Percentiles rank a stretch among this genome's conserved stretches.
These are phyloP conservation scores for Suhomyces vadensis DNA, from an alignment of 805 yeast genomes.

Conservation along the genomic window DNA sequence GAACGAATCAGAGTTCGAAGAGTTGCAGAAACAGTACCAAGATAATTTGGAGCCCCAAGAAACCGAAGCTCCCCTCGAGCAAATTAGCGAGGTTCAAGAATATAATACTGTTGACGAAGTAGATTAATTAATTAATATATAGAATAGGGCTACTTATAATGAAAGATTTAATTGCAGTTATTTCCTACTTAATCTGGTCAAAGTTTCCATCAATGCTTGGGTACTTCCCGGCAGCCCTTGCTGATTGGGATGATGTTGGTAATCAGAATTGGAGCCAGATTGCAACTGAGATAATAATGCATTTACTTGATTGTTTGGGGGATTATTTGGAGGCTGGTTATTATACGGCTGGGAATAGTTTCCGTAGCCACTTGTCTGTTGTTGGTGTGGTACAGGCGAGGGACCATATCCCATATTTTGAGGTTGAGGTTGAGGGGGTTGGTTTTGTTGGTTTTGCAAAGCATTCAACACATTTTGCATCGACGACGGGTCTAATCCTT, in stretches of 20 bases:
- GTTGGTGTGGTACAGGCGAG: constrained; percentile 7
- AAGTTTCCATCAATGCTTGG: constrained; percentile 36
- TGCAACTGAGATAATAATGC: constrained; percentile 30
- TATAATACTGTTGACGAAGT: constrained; percentile 15
- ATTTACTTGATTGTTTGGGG: constrained; percentile 27
- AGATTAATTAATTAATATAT: constrained; percentile 12
- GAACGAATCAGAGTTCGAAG: constrained; percentile 66
- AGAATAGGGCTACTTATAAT: not conserved
- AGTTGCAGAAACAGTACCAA: constrained; percentile 50
- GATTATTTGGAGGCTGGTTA: constrained; percentile 15
- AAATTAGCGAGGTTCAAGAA: constrained; percentile 12
- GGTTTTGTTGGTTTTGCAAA: constrained; percentile 30
- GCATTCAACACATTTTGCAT: constrained; percentile 33
- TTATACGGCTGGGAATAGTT: constrained; percentile 13
- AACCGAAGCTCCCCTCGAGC: constrained; percentile 10
- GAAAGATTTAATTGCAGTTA: constrained; percentile 8
- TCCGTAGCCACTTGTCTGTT: constrained; percentile 9
- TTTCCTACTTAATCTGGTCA: constrained; percentile 36
- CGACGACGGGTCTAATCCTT: constrained; percentile 32
- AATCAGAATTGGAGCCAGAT: constrained; percentile 10
- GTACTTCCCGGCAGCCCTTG: constrained; percentile 19
- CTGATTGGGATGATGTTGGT: constrained; percentile 14
- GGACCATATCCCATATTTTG: not conserved
- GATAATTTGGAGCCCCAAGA: constrained; percentile 21
- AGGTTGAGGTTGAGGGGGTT: constrained; percentile 19